A percentile compares a stretch with the other conserved stretches of the same genome.
Conservation (phyloP, 805 yeast species). For the Suhomyces pyralidae region DNA sequence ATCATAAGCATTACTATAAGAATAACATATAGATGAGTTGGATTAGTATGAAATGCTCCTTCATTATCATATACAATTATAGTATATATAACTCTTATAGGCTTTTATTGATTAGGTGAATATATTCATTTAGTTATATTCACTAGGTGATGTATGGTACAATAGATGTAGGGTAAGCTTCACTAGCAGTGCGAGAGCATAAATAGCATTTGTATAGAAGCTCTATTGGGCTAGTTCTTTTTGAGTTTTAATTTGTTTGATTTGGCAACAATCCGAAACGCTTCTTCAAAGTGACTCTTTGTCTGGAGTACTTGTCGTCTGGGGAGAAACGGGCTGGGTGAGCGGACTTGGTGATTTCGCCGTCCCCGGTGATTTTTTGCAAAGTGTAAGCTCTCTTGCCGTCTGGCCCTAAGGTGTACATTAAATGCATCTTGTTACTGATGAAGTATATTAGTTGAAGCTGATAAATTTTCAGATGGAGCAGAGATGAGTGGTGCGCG, state of each 20-base stretch:
- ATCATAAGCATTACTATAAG: too few species aligned
- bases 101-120: too few species aligned
- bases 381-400: conserved; percentile 96
- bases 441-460: not conserved
- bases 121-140: too few species aligned
- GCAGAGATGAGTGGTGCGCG: not conserved
- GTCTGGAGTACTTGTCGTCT: conserved; percentile 98
- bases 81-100: too few species aligned
- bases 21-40: too few species aligned
- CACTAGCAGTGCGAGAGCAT: too few species aligned
- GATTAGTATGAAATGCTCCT: too few species aligned
- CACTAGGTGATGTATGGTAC: too few species aligned
- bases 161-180: too few species aligned
- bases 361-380: conserved; percentile 72
- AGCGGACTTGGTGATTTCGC: conserved; percentile 97
- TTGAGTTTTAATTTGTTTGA: conserved; percentile 39
- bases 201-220: too few species aligned
- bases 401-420: conserved; percentile 93
- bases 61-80: too few species aligned
- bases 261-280: conserved; percentile 87
- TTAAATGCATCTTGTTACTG: conserved; percentile 85
- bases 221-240: too few species aligned
- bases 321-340: conserved; percentile 99
- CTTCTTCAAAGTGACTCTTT: conserved; percentile 96
- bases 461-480: not conserved